phyloP scores from a whole-genome alignment of 2,329 filamentous ascomycete genomes.

The Penicillium sp. region DNA sequence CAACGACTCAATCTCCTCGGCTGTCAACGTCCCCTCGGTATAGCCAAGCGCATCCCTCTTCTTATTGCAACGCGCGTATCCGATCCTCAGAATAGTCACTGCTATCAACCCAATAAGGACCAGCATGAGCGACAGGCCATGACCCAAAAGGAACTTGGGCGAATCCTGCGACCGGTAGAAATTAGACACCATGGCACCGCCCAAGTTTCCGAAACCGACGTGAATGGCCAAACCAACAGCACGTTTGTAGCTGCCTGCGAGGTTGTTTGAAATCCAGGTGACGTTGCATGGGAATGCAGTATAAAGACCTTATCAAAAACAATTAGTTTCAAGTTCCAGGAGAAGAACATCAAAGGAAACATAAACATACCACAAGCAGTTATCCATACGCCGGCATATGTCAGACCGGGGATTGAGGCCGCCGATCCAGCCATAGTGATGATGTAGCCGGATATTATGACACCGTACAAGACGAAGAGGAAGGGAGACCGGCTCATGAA shows the following conservation, averaged over 20 bases:
- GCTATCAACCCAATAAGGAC: conserved; percentile 1
- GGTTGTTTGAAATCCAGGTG: conserved; percentile 2
- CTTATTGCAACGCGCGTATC: neutral
- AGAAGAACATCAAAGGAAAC: neutral
- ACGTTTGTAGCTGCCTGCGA: conserved; percentile 1
- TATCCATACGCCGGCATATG: conserved; percentile 2
- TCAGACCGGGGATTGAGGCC: conserved; percentile 1
- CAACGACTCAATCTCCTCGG: neutral
- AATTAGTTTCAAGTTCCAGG: neutral
- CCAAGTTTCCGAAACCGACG: conserved; percentile 3
- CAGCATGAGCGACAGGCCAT: neutral
- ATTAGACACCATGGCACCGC: conserved; percentile 4
- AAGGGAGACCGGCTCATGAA: neutral
- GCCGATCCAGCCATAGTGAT: conserved; percentile 3
- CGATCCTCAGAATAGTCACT: neutral
- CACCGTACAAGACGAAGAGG: neutral
- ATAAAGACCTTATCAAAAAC: neutral
- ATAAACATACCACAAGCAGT: conserved; percentile 1
- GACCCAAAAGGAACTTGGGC: neutral
- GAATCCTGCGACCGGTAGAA: conserved; percentile 3
- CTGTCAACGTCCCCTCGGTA: neutral
- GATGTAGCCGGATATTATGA: conserved; percentile 1
- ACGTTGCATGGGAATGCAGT: neutral
- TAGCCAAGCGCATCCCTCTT: neutral
- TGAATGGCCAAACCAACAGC: conserved; percentile 4